Base-by-base conservation (phyloP, 768 basidiomycete genomes). In the Multifurca ochricompacta region DNA sequence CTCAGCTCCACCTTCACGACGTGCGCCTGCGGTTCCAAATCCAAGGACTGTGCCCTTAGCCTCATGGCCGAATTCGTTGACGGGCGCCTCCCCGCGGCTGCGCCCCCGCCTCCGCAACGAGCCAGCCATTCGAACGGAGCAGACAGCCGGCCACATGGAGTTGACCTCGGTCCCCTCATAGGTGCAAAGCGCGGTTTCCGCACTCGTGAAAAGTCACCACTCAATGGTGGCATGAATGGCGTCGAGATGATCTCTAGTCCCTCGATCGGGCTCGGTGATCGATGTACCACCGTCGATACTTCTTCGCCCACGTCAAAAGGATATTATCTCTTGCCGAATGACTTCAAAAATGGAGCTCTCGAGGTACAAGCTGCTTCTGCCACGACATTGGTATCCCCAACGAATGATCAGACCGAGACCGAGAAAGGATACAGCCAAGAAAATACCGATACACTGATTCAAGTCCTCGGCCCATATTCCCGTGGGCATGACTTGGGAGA, bases 1-100 rank as follows among this genome's bases (percentile, higher is more conserved):
- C 75, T 88, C 48, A 73, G 79, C 6, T 81, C 81, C 16, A 85
- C 82, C 0, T 88, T 87, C 62, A 81, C 82, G 3, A 82, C 83
- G 1, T 88, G 86, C 51, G 86, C 86, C 0, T 88, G 86, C 59
- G 86, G 86, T 6, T 71, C 77, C 9, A 72, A 72, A 5, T 74
- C 82, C 4, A 73, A 71, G 30, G 80, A 84, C 48, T 89, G 87
- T 61, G 83, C 79, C 2, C 65, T 85, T 23, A 72, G 70, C 11
- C 74, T 78, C n/a, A 83, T 86, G 77, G 78, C 77, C 13, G 72
- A 72, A n/a, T 81, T 86, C 58, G 82, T 85, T 21, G 76, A 78
- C 39, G 68, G 66, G 30, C 67, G 69, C 49, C 65, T 65, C 6
- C 69, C 69, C 53, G 40, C 31, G 19, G 10, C 48, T 13, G 62